A percentile compares a stretch with the other conserved stretches of the same genome.
phyloP scores from a whole-genome alignment of 2,329 filamentous ascomycete genomes.

The Neospermospora avenae region DNA sequence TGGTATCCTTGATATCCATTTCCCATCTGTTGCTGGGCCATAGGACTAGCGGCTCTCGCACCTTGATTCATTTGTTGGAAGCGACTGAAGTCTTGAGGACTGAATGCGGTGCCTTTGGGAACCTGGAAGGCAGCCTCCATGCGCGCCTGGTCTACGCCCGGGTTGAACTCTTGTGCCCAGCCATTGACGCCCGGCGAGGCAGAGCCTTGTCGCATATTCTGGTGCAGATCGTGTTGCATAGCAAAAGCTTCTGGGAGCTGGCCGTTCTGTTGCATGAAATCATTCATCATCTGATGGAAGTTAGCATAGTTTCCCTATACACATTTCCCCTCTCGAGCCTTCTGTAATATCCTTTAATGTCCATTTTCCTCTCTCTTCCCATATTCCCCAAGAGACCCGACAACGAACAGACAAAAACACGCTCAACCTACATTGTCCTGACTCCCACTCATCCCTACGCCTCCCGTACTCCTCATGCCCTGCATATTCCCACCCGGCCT shows the following conservation, averaged over 20 bases:
- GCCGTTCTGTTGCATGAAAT: constrained; percentile 79
- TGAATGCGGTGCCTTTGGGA: constrained; percentile 61
- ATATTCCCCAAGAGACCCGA: not conserved
- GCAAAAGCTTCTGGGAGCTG: constrained; percentile 46
- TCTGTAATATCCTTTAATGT: too few species aligned
- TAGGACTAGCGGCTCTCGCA: constrained; percentile 58
- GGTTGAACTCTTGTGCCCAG: constrained; percentile 64
- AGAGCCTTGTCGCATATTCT: constrained; percentile 30
- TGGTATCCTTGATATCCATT: constrained; percentile 50
- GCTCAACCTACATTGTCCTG: constrained; percentile 63
- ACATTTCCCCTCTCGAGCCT: not conserved
- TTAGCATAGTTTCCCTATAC: constrained; percentile 5
- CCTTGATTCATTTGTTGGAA: constrained; percentile 73
- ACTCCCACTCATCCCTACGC: constrained; percentile 42
- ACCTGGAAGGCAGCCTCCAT: constrained; percentile 70
- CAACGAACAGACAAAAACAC: not conserved
- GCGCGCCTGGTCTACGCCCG: constrained; percentile 55
- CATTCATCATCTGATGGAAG: constrained; percentile 74
- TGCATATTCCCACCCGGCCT: constrained; percentile 68
- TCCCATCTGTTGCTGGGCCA: constrained; percentile 43
- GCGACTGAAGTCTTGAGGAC: constrained; percentile 78
- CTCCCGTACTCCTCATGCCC: constrained; percentile 69
- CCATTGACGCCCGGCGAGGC: constrained; percentile 42
- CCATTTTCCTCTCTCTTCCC: not conserved
- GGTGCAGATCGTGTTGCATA: constrained; percentile 34